Base-by-base conservation (phyloP, 352 stramenopile species). In the Globisporangium camurandrum region DNA sequence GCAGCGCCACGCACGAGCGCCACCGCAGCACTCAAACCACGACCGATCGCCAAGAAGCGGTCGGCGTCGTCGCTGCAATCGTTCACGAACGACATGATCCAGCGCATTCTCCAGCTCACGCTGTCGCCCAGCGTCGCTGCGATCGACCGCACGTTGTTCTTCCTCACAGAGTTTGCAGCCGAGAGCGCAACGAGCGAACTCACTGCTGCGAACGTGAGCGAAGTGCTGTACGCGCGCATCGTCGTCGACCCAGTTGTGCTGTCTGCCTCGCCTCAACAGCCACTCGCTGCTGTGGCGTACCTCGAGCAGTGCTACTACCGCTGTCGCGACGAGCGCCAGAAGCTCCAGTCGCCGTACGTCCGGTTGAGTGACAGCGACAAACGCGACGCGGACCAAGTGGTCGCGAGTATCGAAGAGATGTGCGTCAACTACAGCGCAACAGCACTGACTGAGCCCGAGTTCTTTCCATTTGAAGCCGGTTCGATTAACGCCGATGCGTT, bases 351-450 rank as follows among this genome's bases (percentile, higher is more conserved):
- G 30, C 67, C 74, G 26, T 86, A 82, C 49, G 27, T 87, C 17
- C 64, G 70, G 17, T 51, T 88, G 3, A 38, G 64, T 0, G 49
- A 59, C 3, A 59, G 61, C 1, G 75, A 84, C 47, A 88, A 88
- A 42, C 53, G 68, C 34, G 61, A 71, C 26, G 67, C 66, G 0
- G 66, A 82, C 31, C 49, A 78, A 20, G 84, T 69, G 58, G 53
- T 90, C 14, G 40, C 19, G 43, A 84, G 57, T 38, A 65, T 93
- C 33, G 64, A 63, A 3, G 75, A 86, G 40, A 88, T 88, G 76
- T 88, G 78, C 47, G 64, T 93, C 45, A 93, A 89, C 56, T 95
- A 95, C 61, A 89, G 75, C 47, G 77, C 83, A 3, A 95, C 84
- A 9, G 67, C 76, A 16, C 62, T 95, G 3, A 85, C 77, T 0